Evolutionary conservation across 306 rosid genomes (phyloP), one percentile per base, ranked within the genome.

Genomic region (Dalbergia cochinchinensis): DNA sequence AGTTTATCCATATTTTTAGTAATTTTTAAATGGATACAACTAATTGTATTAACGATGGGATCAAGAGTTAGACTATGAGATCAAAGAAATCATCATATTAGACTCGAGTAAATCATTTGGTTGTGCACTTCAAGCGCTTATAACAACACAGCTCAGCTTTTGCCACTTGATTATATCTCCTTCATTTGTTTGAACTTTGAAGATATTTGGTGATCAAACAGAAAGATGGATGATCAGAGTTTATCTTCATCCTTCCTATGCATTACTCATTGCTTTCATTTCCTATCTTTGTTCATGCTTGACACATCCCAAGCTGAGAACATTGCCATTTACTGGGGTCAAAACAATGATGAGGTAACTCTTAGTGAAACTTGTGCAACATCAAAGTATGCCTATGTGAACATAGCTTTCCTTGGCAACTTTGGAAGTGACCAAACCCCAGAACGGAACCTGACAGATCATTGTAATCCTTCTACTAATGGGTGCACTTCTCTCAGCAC

Each of bases 301-400:
- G 6, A 70, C 9, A 22, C 31, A 26, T 33, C 85, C 33, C 31
- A 26, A 26, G 51, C 77, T 4, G 65, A 66, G 0, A 12, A 68
- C 11, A n/a, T 77, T 53, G 55, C 51, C 26, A 19, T 83, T 64
- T 72, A 63, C 76, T 83, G 86, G 83, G n/a, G n/a, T n/a, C n/a
- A 71, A 73, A 7, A 72, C 14, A 0, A n/a, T 0, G 0, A 22
- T 0, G 84, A 83, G 39, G 86, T 79, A 26, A 26, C 0, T 58
- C 68, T 83, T 4, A 12, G 71, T 2, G 76, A 77, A 57, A 47
- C 86, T 20, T 83, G 83, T 57, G 71, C 70, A 42, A 45, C 83
- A 4, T 71, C 76, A 13, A 65, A 1, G 8, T 83, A 77, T 62
- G 31, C 74, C 0, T 34, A 7, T 72, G 86, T 78, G 4, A 58